Base-by-base conservation (phyloP, 805 yeast species). In the Danielia oregonensis region DNA sequence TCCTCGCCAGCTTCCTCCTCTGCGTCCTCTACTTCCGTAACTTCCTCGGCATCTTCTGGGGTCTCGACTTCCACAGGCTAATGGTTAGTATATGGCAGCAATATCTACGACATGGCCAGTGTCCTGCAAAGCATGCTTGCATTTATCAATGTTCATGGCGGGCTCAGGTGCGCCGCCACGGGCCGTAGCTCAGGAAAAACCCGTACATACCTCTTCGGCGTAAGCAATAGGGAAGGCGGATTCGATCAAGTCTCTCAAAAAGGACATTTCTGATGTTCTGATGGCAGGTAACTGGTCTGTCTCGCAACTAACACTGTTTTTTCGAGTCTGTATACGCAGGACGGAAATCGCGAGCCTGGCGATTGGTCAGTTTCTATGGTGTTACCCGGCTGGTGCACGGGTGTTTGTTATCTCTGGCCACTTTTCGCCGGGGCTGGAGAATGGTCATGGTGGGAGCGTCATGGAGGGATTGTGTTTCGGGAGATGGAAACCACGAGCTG, bases 211-310 rank as follows among this genome's bases (percentile, higher is more conserved):
- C 62, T 75, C 80, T 53, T 85, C 95, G 53, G 95, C 96, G 67
- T 74, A 79, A 34, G 94, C 95, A 51, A 85, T 74, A 59, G 96
- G 95, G 48, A 78, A 67, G 47, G 85, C 71, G 42, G 83, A 75
- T 58, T 86, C 95, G 67, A 84, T 82, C 56, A 87, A 67, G 65
- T 86, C 95, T 59, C 70, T 74, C 54, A 78, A 72, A 55, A 77
- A 68, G 49, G 73, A 61, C 75, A 70, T 70, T 37, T 42, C 51
- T 42, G 33, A 31, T 28, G 32, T 30, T 22, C 28, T 24, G 37
- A 32, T 33, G 17, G 40, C 15, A 25, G 30, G 25, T 30, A 23
- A 29, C 13, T 25, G 6, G 22, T 6, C 9, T 7, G 9, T 19
- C 9, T 9, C 22, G 9, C 9, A 19, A 19, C 9, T 19, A 19